Evolutionary conservation across 2,329 filamentous ascomycete species (phyloP).

Genomic region (Cladosporium austrohemisphaericum): DNA sequence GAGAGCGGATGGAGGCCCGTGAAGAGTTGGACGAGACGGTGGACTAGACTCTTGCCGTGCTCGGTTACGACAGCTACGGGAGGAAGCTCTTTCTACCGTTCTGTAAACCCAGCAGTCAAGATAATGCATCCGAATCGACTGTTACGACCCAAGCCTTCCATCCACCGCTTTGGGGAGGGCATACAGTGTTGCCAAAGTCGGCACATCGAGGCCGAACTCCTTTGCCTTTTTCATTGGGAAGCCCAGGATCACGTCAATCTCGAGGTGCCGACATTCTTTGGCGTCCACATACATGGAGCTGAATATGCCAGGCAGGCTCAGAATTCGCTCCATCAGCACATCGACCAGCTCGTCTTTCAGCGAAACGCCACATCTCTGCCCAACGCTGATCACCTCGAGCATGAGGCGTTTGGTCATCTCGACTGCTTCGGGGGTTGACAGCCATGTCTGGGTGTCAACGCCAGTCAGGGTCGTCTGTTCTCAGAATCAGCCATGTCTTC

Average conservation of each 20-base stretch:
- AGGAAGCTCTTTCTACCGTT: too few relatives aligned
- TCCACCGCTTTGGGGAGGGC: slow-evolving; percentile 28
- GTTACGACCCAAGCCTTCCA: slow-evolving; percentile 19
- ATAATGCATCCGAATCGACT: too few relatives aligned
- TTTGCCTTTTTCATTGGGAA: slow-evolving; percentile 39
- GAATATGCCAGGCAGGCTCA: slow-evolving; percentile 38
- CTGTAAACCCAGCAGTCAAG: too few relatives aligned
- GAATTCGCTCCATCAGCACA: slow-evolving; percentile 37
- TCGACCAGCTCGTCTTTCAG: slow-evolving; percentile 38
- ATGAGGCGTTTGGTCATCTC: slow-evolving; percentile 40
- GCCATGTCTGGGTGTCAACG: slow-evolving; percentile 42
- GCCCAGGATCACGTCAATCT: slow-evolving; percentile 48
- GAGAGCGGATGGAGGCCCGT: slow-evolving; percentile 24
- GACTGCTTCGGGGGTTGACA: slow-evolving; percentile 40
- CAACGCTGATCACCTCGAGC: slow-evolving; percentile 43
- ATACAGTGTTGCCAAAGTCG: slow-evolving; percentile 40
- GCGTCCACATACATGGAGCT: slow-evolving; percentile 47
- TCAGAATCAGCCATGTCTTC: background rate
- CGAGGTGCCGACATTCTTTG: slow-evolving; percentile 40
- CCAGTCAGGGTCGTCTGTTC: slow-evolving; percentile 39
- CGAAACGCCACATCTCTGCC: slow-evolving; percentile 36
- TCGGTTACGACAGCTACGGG: too few relatives aligned
- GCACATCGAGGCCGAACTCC: slow-evolving; percentile 39
- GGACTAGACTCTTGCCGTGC: too few relatives aligned
- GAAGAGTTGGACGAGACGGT: slow-evolving; percentile 16